These are phyloP conservation scores for Pythium pectinolyticum DNA, from an alignment of 352 stramenopile genomes.

Conservation along the genomic window DNA sequence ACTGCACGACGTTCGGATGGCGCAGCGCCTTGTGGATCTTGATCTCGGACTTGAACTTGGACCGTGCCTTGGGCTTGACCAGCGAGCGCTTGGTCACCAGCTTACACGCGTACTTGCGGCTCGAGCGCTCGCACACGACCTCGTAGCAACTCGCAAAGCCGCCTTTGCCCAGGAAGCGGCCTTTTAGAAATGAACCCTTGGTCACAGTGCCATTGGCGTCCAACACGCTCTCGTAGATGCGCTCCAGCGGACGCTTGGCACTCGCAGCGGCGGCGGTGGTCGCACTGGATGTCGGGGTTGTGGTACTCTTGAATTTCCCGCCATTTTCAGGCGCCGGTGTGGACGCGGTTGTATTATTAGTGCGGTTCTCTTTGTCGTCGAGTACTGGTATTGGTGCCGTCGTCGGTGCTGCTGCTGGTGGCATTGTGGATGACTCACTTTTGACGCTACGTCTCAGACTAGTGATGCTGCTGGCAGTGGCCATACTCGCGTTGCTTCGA, in stretches of 20 bases:
- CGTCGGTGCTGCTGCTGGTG: too few species aligned
- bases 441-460: neutral
- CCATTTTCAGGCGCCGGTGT: neutral
- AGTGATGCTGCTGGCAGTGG: slow-evolving; percentile 1
- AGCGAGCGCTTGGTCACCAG: slow-evolving; percentile 97
- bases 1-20: slow-evolving; percentile 95
- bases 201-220: slow-evolving; percentile 54
- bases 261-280: neutral
- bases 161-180: slow-evolving; percentile 94
- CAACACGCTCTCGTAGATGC: slow-evolving; percentile 68
- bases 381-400: neutral
- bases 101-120: slow-evolving; percentile 95
- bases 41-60: slow-evolving; percentile 97
- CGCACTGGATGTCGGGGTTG: neutral
- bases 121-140: slow-evolving; percentile 91
- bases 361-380: slow-evolving; percentile 28
- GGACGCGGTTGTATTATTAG: neutral
- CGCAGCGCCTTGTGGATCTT: slow-evolving; percentile 97
- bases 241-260: slow-evolving; percentile 31
- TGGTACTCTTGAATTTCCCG: neutral
- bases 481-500: neutral
- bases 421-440: neutral
- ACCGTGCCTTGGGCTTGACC: slow-evolving; percentile 93
- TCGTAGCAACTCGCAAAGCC: slow-evolving; percentile 98
- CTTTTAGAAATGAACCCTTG: slow-evolving; percentile 86